Conservation (phyloP, 768 basidiomycete species). For the Podaxis sp. region DNA sequence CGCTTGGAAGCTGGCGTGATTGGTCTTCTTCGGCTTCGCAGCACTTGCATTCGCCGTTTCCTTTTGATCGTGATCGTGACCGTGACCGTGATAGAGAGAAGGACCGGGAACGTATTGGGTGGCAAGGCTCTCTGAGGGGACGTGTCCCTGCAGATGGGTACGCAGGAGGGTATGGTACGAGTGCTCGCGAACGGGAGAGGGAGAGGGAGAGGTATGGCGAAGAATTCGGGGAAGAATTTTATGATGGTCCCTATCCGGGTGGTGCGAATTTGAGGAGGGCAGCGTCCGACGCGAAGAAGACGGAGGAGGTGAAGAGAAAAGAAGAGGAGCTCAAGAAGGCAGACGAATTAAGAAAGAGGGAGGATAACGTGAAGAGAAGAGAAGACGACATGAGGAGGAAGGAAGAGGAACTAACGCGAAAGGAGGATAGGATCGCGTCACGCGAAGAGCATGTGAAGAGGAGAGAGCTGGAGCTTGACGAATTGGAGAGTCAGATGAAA, state of each 20-base stretch:
- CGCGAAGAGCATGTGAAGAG: slow-evolving; percentile 22
- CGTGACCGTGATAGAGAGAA: background rate
- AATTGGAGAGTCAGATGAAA: background rate
- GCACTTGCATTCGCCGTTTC: background rate
- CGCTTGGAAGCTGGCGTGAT: slow-evolving; percentile 7
- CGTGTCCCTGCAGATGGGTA: background rate
- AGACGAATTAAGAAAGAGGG: slow-evolving; percentile 19
- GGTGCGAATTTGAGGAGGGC: background rate
- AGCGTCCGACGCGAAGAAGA: slow-evolving; percentile 11
- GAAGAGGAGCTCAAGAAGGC: slow-evolving; percentile 23
- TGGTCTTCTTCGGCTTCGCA: slow-evolving; percentile 1
- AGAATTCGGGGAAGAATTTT: slow-evolving; percentile 8
- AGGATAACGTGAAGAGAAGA: slow-evolving; percentile 15
- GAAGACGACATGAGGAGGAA: slow-evolving; percentile 14
- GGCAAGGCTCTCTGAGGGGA: slow-evolving; percentile 2
- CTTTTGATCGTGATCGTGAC: background rate
- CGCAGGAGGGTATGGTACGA: background rate
- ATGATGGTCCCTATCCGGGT: background rate
- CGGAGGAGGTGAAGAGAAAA: slow-evolving; percentile 19
- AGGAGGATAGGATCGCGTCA: background rate
- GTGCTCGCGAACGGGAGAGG: background rate
- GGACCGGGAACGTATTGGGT: background rate
- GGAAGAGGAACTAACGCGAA: slow-evolving; percentile 18
- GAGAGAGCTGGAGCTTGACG: slow-evolving; percentile 8
- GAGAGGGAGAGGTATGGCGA: slow-evolving; percentile 7